A percentile compares a stretch with the other conserved stretches of the same genome.
phyloP scores from a whole-genome alignment of 768 basidiomycete species.

The Amanita muscaria region DNA sequence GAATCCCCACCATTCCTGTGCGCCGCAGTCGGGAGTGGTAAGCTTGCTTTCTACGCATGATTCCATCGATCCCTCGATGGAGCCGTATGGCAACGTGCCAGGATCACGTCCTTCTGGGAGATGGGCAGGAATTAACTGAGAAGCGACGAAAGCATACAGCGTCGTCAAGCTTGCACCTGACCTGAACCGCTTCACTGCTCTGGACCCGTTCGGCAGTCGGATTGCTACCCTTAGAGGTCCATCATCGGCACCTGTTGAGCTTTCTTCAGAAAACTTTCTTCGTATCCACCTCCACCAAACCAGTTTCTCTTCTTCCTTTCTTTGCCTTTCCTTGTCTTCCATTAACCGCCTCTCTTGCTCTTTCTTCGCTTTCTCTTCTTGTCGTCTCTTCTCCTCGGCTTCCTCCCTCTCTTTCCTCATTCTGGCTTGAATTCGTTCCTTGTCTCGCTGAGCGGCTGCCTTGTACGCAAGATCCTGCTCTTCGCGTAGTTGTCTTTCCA shows the following conservation, averaged over 20 bases:
- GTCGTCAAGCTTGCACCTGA: slow-evolving; percentile 41
- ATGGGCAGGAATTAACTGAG: slow-evolving; percentile 40
- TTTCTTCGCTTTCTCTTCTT: slow-evolving; percentile 23
- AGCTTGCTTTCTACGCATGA: slow-evolving; percentile 25
- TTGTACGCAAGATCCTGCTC: slow-evolving; percentile 78
- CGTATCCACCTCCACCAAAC: slow-evolving; percentile 57
- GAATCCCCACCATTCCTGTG: slow-evolving; percentile 66
- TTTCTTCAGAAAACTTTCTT: slow-evolving; percentile 32
- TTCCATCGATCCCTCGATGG: slow-evolving; percentile 27
- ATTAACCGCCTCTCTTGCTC: slow-evolving; percentile 37
- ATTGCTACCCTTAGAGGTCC: slow-evolving; percentile 37
- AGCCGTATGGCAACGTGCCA: slow-evolving; percentile 28
- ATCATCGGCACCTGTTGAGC: slow-evolving; percentile 16
- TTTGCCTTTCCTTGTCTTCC: slow-evolving; percentile 12
- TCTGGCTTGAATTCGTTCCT: slow-evolving; percentile 52
- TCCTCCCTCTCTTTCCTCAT: slow-evolving; percentile 34
- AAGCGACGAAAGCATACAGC: slow-evolving; percentile 70
- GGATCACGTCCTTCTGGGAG: slow-evolving; percentile 33
- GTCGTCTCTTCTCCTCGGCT: slow-evolving; percentile 26
- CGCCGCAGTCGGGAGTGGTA: slow-evolving; percentile 1
- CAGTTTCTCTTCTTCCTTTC: slow-evolving; percentile 24
- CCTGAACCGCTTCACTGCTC: slow-evolving; percentile 52
- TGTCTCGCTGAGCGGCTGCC: slow-evolving; percentile 55
- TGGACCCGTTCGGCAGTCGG: slow-evolving; percentile 46
- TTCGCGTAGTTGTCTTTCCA: slow-evolving; percentile 56